Evolutionary conservation across 352 stramenopile species (phyloP), one percentile per base, ranked within the genome.

Genomic region (Globisporangium recalcitrans): DNA sequence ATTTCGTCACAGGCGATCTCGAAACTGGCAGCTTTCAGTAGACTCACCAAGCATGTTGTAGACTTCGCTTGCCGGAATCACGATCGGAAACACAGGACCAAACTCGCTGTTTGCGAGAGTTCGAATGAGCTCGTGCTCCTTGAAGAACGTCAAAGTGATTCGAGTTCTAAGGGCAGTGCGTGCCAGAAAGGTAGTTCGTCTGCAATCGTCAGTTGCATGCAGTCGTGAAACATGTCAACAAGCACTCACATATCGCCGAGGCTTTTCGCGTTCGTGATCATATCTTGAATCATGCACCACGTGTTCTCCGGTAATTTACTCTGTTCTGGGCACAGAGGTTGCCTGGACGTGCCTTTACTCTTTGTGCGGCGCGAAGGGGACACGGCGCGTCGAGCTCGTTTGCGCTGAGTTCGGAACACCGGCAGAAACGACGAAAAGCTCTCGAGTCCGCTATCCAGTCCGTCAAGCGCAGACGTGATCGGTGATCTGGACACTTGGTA

Each of bases 21-120:
- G 34, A 54, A 5, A 27, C 13, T 34, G 34, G 26, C 27, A 53
- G 10, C 0, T 10, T 70, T 10, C 22, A 56, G 7, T 22, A 10
- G 9, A 21, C 63, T 54, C 71, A 88, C 80, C 73, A 31, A 90
- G 71, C 73, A 90, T 86, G 57, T 58, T 74, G 69, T 90, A 89
- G 44, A 88, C 76, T 31, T 88, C 82, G 44, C 68, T 85, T 8
- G 80, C 69, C 8, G 77, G 71, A 8, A 91, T 65, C 4, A 78
- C 56, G 27, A 88, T 75, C 0, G 80, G 80, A 34, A 81, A 85
- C 14, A 61, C 53, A 3, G 63, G 56, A 5, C 9, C 42, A 0
- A 54, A 32, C 21, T 61, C 59, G 42, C n/a, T 55, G 22, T 24
- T 42, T 1, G 32, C 55, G 9, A 46, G 10, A 5, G 51, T 53